phyloP scores from a whole-genome alignment of 108 stramenopile species.

The Cylindrotheca fusiformis region DNA sequence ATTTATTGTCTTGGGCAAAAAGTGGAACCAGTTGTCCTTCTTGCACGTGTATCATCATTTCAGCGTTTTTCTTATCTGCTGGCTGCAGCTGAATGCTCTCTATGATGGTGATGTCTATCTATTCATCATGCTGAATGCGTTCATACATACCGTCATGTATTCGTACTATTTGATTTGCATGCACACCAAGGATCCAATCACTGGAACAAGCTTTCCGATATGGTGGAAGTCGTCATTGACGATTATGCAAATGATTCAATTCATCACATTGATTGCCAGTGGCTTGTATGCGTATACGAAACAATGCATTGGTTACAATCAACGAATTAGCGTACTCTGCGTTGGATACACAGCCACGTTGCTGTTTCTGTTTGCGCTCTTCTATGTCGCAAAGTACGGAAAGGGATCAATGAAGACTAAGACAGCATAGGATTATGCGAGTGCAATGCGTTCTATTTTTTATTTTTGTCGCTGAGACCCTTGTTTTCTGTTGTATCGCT shows the following conservation, averaged over 20 bases:
- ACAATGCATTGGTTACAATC: constrained; percentile 63
- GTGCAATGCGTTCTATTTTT: too few species aligned
- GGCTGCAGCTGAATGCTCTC: constrained; percentile 89
- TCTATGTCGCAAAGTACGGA: constrained; percentile 92
- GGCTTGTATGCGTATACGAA: constrained; percentile 72
- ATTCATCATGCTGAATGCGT: constrained; percentile 94
- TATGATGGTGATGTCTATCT: constrained; percentile 97
- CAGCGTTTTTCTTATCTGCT: constrained; percentile 98
- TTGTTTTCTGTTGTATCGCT: too few species aligned
- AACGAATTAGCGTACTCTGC: constrained; percentile 75
- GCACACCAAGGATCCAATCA: constrained; percentile 90
- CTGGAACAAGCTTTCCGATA: constrained; percentile 90
- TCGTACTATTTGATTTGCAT: constrained; percentile 99
- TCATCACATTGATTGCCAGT: constrained; percentile 96
- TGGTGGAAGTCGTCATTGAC: constrained; percentile 98
- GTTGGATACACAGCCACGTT: constrained; percentile 94
- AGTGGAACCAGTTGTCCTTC: constrained; percentile 98
- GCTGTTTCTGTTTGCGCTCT: constrained; percentile 95
- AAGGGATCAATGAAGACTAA: constrained; percentile 81
- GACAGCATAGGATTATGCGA: too few species aligned
- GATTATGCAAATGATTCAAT: constrained; percentile 94
- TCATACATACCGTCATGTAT: constrained; percentile 99
- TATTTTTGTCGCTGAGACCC: too few species aligned
- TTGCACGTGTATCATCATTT: constrained; percentile 99
- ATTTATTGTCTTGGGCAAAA: constrained; percentile 97